Base-by-base conservation (phyloP, 495 filamentous ascomycete genomes). In the Gamarada debralockiae region DNA sequence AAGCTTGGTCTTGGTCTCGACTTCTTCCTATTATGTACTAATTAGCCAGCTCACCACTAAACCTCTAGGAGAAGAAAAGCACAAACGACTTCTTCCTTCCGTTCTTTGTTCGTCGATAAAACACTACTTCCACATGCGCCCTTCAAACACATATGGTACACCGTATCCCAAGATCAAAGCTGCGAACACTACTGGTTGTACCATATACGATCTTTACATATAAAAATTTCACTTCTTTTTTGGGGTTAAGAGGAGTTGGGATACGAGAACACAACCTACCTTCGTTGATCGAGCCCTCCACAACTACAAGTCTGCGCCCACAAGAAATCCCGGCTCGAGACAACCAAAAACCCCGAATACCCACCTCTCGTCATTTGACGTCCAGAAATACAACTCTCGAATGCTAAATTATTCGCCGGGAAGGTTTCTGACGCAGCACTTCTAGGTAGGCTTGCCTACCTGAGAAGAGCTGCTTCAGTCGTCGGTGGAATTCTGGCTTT, bases 381-480 rank as follows among this genome's bases (percentile, higher is more conserved):
- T 48, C 43, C 50, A 52, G 48, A 56, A 56, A 48, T 52, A 33
- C 38, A 27, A n/a, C 20, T 44, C 48, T 49, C 49, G 12, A 40
- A 15, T 2, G 17, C n/a, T 8, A 21, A 18, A 40, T 15, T n/a
- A 8, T 40, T 18, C 15, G n/a, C n/a, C 20, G 37, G n/a, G 10
- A 29, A 29, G 27, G 27, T 29, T 15, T 47, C 34, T 47, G 59
- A 50, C 56, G 50, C 56, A 59, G 60, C 52, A 54, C 60, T 63
- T 63, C 60, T 40, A 33, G 56, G 60, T 63, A 47, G 60, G 55
- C 55, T 55, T 51, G 56, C 56, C 56, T 63, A 49, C 60, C 59
- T 55, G 36, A 53, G 55, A 57, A 57, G 60, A 53, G 52, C 56
- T 63, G 60, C 53, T 40, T 50, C 53, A 39, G 52, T 36, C 21